phyloP scores from a whole-genome alignment of 2,329 filamentous ascomycete genomes.

The Fusarium compactum region DNA sequence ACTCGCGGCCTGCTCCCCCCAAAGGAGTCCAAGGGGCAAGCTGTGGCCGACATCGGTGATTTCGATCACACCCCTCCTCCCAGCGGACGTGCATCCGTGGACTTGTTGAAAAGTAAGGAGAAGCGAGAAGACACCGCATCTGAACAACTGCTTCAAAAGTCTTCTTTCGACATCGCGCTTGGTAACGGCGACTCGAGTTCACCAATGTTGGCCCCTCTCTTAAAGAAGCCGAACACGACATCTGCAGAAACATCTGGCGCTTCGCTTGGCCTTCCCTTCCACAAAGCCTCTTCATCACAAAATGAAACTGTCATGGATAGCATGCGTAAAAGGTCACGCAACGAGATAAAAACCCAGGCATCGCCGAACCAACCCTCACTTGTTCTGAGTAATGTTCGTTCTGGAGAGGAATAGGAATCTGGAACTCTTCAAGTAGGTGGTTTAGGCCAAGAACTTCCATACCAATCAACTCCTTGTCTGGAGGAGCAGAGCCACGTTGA shows the following conservation, averaged over 20 bases:
- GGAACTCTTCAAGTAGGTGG: conserved; percentile 27
- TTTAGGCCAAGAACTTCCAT: conserved; percentile 18
- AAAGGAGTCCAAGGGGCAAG: conserved; percentile 26
- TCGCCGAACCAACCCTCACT: neutral
- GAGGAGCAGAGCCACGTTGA: conserved; percentile 45
- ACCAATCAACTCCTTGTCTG: conserved; percentile 26
- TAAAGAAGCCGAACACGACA: neutral
- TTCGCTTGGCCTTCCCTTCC: neutral
- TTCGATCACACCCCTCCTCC: conserved; percentile 53
- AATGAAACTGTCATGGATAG: neutral
- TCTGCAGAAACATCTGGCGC: neutral
- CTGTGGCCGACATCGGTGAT: conserved; percentile 41
- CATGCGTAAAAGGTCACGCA: neutral
- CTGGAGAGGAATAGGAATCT: conserved; percentile 37
- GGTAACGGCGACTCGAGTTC: conserved; percentile 39
- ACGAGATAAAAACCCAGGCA: neutral
- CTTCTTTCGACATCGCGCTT: conserved; percentile 27
- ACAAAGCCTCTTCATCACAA: neutral
- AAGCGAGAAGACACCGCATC: conserved; percentile 6
- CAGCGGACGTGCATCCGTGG: conserved; percentile 48
- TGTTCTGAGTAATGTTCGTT: conserved; percentile 13
- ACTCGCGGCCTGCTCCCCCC: conserved; percentile 37
- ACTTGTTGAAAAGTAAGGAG: conserved; percentile 32
- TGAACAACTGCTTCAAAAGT: conserved; percentile 46
- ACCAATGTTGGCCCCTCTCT: conserved; percentile 32